These are phyloP conservation scores for Boletus sp. DNA, from an alignment of 768 basidiomycete species.

Conservation along the genomic window DNA sequence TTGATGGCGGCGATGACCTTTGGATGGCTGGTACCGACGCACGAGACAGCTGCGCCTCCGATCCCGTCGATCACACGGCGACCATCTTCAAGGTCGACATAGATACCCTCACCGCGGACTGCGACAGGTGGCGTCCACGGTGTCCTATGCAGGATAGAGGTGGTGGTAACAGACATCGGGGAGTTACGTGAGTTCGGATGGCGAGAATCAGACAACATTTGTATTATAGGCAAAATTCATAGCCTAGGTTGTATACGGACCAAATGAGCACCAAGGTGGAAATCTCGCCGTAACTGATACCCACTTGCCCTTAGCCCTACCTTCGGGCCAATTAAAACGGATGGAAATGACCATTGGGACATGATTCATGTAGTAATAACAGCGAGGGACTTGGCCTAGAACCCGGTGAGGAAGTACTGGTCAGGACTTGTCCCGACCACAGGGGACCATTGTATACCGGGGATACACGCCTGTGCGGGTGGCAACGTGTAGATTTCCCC, in stretches of 20 bases:
- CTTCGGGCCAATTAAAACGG: no score
- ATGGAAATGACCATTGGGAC: not conserved
- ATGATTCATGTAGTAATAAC: not conserved
- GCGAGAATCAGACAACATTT: not conserved
- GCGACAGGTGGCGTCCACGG: slow-evolving; percentile 75
- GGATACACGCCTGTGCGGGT: not conserved
- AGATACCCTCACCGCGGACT: slow-evolving; percentile 60
- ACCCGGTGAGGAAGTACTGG: not conserved
- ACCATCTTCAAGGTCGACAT: slow-evolving; percentile 70
- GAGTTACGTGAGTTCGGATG: not conserved
- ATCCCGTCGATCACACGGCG: slow-evolving; percentile 69
- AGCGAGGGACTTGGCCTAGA: not conserved
- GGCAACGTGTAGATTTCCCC: not conserved
- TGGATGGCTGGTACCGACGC: slow-evolving; percentile 72
- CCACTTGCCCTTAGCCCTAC: not conserved
- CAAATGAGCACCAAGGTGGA: not conserved
- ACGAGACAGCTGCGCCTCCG: slow-evolving; percentile 83
- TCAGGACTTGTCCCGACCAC: not conserved
- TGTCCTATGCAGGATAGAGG: slow-evolving; percentile 61
- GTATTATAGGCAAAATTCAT: not conserved
- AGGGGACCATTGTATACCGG: not conserved
- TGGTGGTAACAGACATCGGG: slow-evolving; percentile 18
- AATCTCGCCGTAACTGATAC: not conserved
- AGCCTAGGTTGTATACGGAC: not conserved
- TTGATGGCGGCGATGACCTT: slow-evolving; percentile 71